A percentile compares a stretch with the other conserved stretches of the same genome.
Conservation (phyloP, 1,284 basidiomycete species). For the Termitomyces sp. region DNA sequence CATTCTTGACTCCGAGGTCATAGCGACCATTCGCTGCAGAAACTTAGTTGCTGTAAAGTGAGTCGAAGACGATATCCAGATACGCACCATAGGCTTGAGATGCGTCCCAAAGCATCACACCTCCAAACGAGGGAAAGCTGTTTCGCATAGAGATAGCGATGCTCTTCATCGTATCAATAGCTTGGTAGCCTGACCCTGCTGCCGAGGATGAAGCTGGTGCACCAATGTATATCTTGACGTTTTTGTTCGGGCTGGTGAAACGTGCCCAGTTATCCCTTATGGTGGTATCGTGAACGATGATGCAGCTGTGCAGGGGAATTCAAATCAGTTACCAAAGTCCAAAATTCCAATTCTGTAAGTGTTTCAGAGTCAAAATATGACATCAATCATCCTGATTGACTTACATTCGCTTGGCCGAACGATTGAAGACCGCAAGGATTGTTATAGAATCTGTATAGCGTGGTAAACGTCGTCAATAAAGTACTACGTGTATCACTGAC, state of each 20-base stretch:
- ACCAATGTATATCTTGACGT: constrained; percentile 60
- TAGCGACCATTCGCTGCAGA: constrained; percentile 52
- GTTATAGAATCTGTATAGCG: constrained; percentile 36
- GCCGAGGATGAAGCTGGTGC: constrained; percentile 53
- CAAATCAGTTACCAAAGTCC: constrained; percentile 20
- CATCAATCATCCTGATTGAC: constrained; percentile 11
- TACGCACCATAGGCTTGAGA: constrained; percentile 60
- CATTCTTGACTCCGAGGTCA: constrained; percentile 58
- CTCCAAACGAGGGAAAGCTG: constrained; percentile 66
- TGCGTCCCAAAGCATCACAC: constrained; percentile 70
- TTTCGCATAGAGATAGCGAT: constrained; percentile 53
- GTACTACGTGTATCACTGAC: constrained; percentile 10
- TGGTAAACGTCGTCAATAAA: background rate
- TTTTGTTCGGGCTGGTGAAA: constrained; percentile 47
- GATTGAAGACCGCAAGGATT: constrained; percentile 46
- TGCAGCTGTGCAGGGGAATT: background rate
- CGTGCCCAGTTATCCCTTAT: constrained; percentile 59
- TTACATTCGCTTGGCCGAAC: constrained; percentile 36
- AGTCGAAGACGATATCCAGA: background rate
- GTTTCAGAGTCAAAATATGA: background rate
- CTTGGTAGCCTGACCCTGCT: constrained; percentile 54
- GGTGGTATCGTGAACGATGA: background rate
- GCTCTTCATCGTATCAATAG: constrained; percentile 40
- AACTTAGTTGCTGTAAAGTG: background rate
- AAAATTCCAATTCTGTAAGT: constrained; percentile 21